Evolutionary conservation across 352 stramenopile species (phyloP), one percentile per base, ranked within the genome.

Genomic region (Phytophthora sojae): DNA sequence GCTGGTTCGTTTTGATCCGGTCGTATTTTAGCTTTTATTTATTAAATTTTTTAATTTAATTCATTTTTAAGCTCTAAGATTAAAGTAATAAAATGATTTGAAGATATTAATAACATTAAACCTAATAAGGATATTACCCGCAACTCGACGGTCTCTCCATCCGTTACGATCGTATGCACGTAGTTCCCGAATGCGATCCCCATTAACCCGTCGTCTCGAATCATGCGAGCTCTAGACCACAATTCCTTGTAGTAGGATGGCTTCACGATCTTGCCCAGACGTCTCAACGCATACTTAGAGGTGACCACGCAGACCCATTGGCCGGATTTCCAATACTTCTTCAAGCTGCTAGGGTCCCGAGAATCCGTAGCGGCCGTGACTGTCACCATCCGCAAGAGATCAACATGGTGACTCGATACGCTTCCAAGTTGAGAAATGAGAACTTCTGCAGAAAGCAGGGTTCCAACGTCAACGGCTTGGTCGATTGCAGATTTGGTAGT

Each of bases 221-320:
- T 30, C 26, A 60, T 68, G 50, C 50, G 62, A 68, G 57, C 63
- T 8, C 29, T 64, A 14, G 57, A 72, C 69, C 69, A 76, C 69
- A 76, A 70, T 57, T 21, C n/a, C 51, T 67, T 51, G 57, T 68
- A 76, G 69, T 72, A 72, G 21, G 62, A 65, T 57, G 69, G 61
- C 69, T 47, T 5, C 9, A 67, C 50, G 23, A 64, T 72, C 2
- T 68, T 68, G 50, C 47, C 57, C 61, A 76, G 69, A 56, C 64
- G 15, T 39, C 53, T 59, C 67, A 75, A 71, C 26, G 67, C 67
- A 61, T 70, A 75, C 53, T 57, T 45, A 44, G 69, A 76, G 17
- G 69, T 76, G 69, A 76, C 68, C 63, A 64, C 69, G 61, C 39
- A 70, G 44, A 55, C 14, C 63, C 52, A 70, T 25, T 39, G 7